Percentiles rank a stretch among this genome's conserved stretches.
These are phyloP conservation scores for Talaromyces sp. DNA, from an alignment of 2,329 filamentous ascomycete species.

Conservation along the genomic window DNA sequence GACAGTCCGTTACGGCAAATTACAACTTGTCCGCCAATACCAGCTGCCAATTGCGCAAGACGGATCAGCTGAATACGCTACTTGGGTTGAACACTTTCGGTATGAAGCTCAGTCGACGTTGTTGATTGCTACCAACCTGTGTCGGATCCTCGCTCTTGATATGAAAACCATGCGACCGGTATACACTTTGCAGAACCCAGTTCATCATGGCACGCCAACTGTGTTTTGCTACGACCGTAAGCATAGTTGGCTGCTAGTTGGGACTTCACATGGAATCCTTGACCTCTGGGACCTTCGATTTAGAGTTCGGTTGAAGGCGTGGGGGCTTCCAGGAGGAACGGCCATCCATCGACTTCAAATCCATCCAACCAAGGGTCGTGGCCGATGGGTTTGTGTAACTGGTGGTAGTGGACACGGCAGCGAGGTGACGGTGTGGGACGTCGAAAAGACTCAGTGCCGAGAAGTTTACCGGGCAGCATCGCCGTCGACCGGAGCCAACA, in stretches of 20 bases:
- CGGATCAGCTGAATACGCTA: conserved; percentile 62
- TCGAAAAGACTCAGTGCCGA: conserved; percentile 82
- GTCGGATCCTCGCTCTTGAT: conserved; percentile 78
- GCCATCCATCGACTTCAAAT: conserved; percentile 75
- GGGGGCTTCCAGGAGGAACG: conserved; percentile 77
- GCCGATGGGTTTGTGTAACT: conserved; percentile 81
- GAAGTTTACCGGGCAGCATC: conserved; percentile 72
- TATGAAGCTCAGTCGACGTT: conserved; percentile 77
- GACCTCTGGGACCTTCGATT: conserved; percentile 98
- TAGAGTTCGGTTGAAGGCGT: conserved; percentile 77
- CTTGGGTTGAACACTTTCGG: conserved; percentile 91
- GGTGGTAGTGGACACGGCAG: conserved; percentile 76
- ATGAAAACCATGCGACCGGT: conserved; percentile 79
- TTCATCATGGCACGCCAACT: conserved; percentile 86
- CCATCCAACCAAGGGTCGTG: conserved; percentile 72
- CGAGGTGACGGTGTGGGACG: conserved; percentile 92
- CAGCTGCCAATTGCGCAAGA: conserved; percentile 51
- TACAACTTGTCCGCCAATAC: conserved; percentile 73
- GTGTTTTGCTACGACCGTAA: conserved; percentile 85
- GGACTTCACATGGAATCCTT: conserved; percentile 87
- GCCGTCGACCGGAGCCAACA: conserved; percentile 11
- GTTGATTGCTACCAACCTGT: conserved; percentile 79
- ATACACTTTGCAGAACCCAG: conserved; percentile 77
- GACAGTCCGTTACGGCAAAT: conserved; percentile 69
- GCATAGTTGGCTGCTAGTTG: conserved; percentile 84